phyloP scores from a whole-genome alignment of 2,329 filamentous ascomycete genomes.

The Cordyceps cateniannulata region DNA sequence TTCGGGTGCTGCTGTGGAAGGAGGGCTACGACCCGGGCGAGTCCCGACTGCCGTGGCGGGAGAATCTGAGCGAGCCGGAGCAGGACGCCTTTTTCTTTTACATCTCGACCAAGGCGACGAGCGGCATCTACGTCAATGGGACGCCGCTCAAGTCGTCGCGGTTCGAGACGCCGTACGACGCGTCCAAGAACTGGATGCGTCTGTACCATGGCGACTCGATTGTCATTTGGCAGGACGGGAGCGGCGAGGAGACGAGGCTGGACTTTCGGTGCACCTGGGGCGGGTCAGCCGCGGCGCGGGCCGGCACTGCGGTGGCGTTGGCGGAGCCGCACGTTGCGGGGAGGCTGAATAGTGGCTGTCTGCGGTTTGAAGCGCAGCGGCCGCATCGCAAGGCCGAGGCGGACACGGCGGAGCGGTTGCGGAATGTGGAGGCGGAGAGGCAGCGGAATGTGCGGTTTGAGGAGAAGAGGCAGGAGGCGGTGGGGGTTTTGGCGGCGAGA shows the following conservation, averaged over 20 bases:
- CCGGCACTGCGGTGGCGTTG: slow-evolving; percentile 23
- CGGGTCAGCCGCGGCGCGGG: slow-evolving; percentile 36
- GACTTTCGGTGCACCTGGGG: slow-evolving; percentile 51
- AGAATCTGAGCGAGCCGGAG: slow-evolving; percentile 25
- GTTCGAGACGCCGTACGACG: slow-evolving; percentile 43
- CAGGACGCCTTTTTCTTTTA: slow-evolving; percentile 59
- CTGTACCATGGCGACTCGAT: slow-evolving; percentile 73
- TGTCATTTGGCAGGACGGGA: slow-evolving; percentile 53
- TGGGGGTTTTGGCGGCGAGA: slow-evolving; percentile 29
- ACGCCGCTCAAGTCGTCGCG: slow-evolving; percentile 54
- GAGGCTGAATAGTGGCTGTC: slow-evolving; percentile 43
- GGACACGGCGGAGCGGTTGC: slow-evolving; percentile 37
- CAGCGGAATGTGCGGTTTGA: slow-evolving; percentile 46
- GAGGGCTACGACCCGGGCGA: slow-evolving; percentile 57
- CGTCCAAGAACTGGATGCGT: slow-evolving; percentile 58
- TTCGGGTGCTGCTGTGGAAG: slow-evolving; percentile 71
- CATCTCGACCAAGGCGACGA: slow-evolving; percentile 72
- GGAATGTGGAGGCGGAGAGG: slow-evolving; percentile 39
- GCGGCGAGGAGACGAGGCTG: slow-evolving; percentile 38
- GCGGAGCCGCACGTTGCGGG: slow-evolving; percentile 34
- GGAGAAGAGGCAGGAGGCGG: slow-evolving; percentile 38
- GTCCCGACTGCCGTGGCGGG: slow-evolving; percentile 41
- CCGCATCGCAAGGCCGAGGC: slow-evolving; percentile 35
- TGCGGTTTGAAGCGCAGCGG: slow-evolving; percentile 32
- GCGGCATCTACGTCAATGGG: slow-evolving; percentile 72